Evolutionary conservation across 2,329 filamentous ascomycete genomes (phyloP), one percentile per base, ranked within the genome.

Genomic region (Tolypocladium tropicale): DNA sequence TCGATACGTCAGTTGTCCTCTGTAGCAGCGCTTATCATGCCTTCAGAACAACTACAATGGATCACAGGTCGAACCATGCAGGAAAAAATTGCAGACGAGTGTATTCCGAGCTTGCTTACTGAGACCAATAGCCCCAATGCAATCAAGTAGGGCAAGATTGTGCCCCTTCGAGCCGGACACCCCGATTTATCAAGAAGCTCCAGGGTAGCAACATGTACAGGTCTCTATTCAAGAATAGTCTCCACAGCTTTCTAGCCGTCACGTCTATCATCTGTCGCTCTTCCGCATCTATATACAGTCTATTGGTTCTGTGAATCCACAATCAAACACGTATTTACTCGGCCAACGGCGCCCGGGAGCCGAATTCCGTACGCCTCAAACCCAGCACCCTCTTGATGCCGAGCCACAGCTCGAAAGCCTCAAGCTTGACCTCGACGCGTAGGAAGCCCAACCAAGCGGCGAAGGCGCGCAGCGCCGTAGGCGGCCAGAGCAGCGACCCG

Each of bases 391-490:
- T 75, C 71, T 83, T 82, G 6, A 80, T 59, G 32, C 71, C 71
- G 36, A 87, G 68, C 80, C 80, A 85, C 46, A 82, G 64, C 72
- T 88, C 84, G 68, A 86, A 86, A 7, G 74, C 73, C 62, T 82
- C 80, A 34, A 88, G 72, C 73, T 85, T 86, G 43, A 82, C 61
- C 69, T 83, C 81, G 5, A 88, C 81, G 34, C 83, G 73, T 50
- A 83, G 66, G 62, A 79, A 84, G 1, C 78, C 76, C 56, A 81
- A 57, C 76, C 81, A 86, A 1, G 84, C 84, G 1, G 72, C 72
- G 9, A 85, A 59, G 51, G 84, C 68, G 4, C 78, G 70, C 21
- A 82, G 48, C 2, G 81, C 71, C 59, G 85, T 87, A 6, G 72
- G 65, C 10, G 83, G 83, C 76, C 80, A 81, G 34, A 82, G 65